Conservation (phyloP, 2,329 filamentous ascomycete species). For the Plenodomus lindquistii region DNA sequence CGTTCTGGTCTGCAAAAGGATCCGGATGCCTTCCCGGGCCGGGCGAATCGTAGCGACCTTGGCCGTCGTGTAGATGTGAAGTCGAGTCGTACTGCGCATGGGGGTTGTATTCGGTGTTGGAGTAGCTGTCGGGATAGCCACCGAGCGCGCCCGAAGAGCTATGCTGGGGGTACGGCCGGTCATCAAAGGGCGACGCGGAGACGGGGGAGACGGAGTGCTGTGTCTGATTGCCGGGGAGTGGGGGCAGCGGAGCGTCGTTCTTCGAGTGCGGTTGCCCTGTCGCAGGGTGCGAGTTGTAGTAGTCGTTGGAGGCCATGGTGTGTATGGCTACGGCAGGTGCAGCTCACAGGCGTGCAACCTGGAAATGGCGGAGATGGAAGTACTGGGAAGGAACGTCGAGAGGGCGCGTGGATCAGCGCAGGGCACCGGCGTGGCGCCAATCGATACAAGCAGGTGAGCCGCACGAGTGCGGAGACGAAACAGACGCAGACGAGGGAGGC, state of each 20-base stretch:
- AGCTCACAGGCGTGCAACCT: neutral
- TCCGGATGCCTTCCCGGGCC: constrained; percentile 56
- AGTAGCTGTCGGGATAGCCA: constrained; percentile 60
- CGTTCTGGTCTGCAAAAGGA: constrained; percentile 53
- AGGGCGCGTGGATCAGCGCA: no score
- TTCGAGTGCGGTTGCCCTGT: constrained; percentile 15
- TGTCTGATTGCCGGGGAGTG: constrained; percentile 30
- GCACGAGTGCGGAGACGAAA: neutral
- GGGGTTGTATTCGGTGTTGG: constrained; percentile 44
- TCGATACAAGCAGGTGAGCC: no score
- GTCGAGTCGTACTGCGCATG: constrained; percentile 31
- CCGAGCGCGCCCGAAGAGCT: constrained; percentile 54
- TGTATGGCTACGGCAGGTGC: neutral
- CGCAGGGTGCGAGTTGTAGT: constrained; percentile 58
- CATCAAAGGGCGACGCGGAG: constrained; percentile 38
- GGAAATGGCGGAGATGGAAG: no score
- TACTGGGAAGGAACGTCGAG: no score
- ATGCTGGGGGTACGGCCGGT: constrained; percentile 48
- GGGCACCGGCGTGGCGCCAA: no score
- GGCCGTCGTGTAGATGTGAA: constrained; percentile 33
- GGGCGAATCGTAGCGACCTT: constrained; percentile 39
- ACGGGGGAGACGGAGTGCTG: constrained; percentile 41
- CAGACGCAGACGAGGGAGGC: neutral
- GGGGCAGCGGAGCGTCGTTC: constrained; percentile 45
- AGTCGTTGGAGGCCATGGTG: constrained; percentile 59